A percentile compares a stretch with the other conserved stretches of the same genome.
phyloP scores from a whole-genome alignment of 2,329 filamentous ascomycete species.

The Pyrenochaeta sp. region DNA sequence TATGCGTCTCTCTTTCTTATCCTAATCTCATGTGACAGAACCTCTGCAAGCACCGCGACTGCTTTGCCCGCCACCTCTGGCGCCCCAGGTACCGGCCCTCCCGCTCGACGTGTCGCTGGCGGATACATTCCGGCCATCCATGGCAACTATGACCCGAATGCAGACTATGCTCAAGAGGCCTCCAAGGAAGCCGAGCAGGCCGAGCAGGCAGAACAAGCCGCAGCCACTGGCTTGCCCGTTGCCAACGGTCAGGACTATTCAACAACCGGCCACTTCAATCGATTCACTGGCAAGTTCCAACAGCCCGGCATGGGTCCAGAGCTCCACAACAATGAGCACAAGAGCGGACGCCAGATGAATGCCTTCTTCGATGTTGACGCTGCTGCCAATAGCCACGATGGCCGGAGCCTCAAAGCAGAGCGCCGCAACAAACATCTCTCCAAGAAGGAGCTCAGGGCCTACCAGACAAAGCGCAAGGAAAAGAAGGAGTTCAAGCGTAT shows the following conservation, averaged over 20 bases:
- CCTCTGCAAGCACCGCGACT: conserved; percentile 31
- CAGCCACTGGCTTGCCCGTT: conserved; percentile 31
- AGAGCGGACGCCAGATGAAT: conserved; percentile 86
- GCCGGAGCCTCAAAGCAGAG: conserved; percentile 89
- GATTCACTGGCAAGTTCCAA: conserved; percentile 88
- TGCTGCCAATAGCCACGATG: conserved; percentile 88
- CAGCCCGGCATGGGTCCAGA: conserved; percentile 71
- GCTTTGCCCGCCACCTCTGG: conserved; percentile 36
- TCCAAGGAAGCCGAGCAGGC: conserved; percentile 51
- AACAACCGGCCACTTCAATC: conserved; percentile 82
- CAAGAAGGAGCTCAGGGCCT: conserved; percentile 87
- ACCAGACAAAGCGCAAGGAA: conserved; percentile 86
- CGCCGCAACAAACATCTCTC: conserved; percentile 81
- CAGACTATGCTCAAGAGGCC: conserved; percentile 76
- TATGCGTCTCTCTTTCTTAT: conserved; percentile 33
- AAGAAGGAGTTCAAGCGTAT: conserved; percentile 94
- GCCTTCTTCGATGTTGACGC: conserved; percentile 96
- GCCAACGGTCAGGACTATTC: conserved; percentile 61
- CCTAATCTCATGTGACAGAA: conserved; percentile 45
- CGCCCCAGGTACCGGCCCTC: conserved; percentile 42
- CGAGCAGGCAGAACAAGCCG: conserved; percentile 34
- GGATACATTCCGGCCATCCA: conserved; percentile 97
- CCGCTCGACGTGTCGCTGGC: conserved; percentile 59
- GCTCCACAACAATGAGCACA: conserved; percentile 84
- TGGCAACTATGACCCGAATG: conserved; percentile 93